These are phyloP conservation scores for Colletotrichum lindemuthianum DNA, from an alignment of 2,329 filamentous ascomycete species.

Conservation along the genomic window DNA sequence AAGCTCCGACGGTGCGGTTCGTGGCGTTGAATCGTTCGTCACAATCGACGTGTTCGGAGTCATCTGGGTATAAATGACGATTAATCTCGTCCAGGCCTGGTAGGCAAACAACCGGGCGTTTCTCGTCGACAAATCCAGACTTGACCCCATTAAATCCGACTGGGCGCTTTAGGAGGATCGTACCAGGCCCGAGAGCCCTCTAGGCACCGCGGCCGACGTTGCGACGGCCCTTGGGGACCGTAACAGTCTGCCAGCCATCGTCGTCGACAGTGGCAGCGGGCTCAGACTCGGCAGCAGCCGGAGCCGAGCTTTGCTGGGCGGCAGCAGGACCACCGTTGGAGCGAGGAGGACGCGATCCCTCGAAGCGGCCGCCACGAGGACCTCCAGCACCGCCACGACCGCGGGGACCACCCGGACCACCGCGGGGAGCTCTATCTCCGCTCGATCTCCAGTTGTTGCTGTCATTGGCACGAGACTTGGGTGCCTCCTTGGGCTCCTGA, in stretches of 20 bases:
- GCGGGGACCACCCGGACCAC: constrained; percentile 53
- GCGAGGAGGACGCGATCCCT: constrained; percentile 57
- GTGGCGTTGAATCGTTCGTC: constrained; percentile 35
- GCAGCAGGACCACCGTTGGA: constrained; percentile 57
- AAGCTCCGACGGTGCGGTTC: constrained; percentile 34
- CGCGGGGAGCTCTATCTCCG: constrained; percentile 59
- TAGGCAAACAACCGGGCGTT: constrained; percentile 27
- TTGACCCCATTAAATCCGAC: constrained; percentile 24
- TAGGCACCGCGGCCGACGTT: constrained; percentile 35
- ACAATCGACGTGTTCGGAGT: constrained; percentile 34
- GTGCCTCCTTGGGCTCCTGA: constrained; percentile 54
- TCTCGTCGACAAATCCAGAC: constrained; percentile 26
- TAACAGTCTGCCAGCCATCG: constrained; percentile 69
- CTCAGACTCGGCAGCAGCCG: constrained; percentile 44
- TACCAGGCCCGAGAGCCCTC: constrained; percentile 26
- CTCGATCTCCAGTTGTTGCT: constrained; percentile 69
- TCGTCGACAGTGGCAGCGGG: constrained; percentile 56
- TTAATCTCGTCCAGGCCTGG: constrained; percentile 31
- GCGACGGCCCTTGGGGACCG: constrained; percentile 51
- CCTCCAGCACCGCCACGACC: constrained; percentile 53
- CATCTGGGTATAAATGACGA: constrained; percentile 35
- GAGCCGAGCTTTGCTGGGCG: constrained; percentile 49
- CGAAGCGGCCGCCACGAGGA: constrained; percentile 56
- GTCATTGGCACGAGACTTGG: constrained; percentile 66
- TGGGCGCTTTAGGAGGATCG: constrained; percentile 30